Percentiles rank a stretch among this genome's conserved stretches.
These are phyloP conservation scores for Dictyostelium firmibasis DNA, from an alignment of 78 protist species.

Conservation along the genomic window DNA sequence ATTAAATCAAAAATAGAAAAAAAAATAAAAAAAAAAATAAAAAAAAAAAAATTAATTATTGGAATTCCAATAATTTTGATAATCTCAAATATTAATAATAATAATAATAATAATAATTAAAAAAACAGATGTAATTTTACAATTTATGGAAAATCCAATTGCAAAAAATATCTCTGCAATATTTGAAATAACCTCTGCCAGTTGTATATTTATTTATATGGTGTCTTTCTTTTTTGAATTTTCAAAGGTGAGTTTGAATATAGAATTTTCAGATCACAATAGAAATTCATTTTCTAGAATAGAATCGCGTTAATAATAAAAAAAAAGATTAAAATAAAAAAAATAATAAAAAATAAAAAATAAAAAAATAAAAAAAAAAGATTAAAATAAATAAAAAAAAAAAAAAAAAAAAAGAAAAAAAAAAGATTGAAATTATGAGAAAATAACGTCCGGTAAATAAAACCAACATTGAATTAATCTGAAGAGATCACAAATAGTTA, in stretches of 20 bases:
- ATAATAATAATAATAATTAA: not conserved
- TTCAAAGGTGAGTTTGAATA: not conserved
- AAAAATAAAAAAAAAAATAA: too few relatives aligned
- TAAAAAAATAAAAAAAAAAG: too few relatives aligned
- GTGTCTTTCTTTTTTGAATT: slow-evolving; percentile 25
- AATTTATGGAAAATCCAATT: not conserved
- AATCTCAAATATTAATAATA: not conserved
- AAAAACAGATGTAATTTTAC: slow-evolving; percentile 19
- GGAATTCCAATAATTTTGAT: too few relatives aligned
- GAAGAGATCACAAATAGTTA: not conserved
- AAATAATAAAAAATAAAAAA: not conserved
- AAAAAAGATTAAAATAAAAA: not conserved
- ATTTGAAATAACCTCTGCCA: slow-evolving; percentile 33
- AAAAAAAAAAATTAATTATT: too few relatives aligned
- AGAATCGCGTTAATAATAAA: too few relatives aligned
- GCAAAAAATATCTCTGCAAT: slow-evolving; percentile 16
- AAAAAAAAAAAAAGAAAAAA: too few relatives aligned
- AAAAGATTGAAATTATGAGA: too few relatives aligned
- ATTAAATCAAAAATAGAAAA: too few relatives aligned
- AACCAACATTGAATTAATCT: not conserved
- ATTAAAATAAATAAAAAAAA: too few relatives aligned
- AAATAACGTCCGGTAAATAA: not conserved
- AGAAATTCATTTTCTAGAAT: not conserved
- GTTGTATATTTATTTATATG: slow-evolving; percentile 10
- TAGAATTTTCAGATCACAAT: slow-evolving; percentile 23